Conservation (phyloP, 768 basidiomycete species). For the Tricholoma sp. region DNA sequence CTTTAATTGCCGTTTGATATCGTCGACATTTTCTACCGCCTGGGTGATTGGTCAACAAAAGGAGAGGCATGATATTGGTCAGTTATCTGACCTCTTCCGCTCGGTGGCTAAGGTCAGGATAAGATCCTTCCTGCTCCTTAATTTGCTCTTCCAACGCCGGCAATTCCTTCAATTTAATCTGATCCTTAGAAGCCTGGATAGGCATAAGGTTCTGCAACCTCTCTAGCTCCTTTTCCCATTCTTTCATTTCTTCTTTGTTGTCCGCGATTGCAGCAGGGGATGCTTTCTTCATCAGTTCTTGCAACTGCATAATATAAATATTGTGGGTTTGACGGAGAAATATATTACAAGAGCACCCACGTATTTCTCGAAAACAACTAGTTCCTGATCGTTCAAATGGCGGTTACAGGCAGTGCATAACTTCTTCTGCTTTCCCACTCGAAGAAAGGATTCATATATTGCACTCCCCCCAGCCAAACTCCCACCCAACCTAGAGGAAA, state of each 20-base stretch:
- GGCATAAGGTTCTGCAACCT: slow-evolving; percentile 57
- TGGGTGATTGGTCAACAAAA: slow-evolving; percentile 21
- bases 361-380: slow-evolving; percentile 62
- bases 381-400: slow-evolving; percentile 45
- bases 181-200: slow-evolving; percentile 45
- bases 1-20: slow-evolving; percentile 52
- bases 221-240: slow-evolving; percentile 58
- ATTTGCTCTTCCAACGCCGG: slow-evolving; percentile 62
- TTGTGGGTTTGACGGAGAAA: background rate
- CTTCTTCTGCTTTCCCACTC: slow-evolving; percentile 55
- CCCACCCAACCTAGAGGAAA: slow-evolving; percentile 21
- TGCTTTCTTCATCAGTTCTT: slow-evolving; percentile 52
- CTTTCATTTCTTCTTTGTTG: slow-evolving; percentile 40
- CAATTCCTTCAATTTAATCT: slow-evolving; percentile 57
- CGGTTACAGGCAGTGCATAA: slow-evolving; percentile 77
- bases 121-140: slow-evolving; percentile 45
- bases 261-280: slow-evolving; percentile 43
- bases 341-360: slow-evolving; percentile 41
- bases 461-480: slow-evolving; percentile 25
- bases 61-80: background rate
- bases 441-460: slow-evolving; percentile 52
- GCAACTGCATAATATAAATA: slow-evolving; percentile 40
- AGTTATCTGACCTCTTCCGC: slow-evolving; percentile 56
- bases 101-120: slow-evolving; percentile 43
- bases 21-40: slow-evolving; percentile 48